Evolutionary conservation across 2,329 filamentous ascomycete species (phyloP), one percentile per base, ranked within the genome.

Genomic region (Dothistroma septosporum): DNA sequence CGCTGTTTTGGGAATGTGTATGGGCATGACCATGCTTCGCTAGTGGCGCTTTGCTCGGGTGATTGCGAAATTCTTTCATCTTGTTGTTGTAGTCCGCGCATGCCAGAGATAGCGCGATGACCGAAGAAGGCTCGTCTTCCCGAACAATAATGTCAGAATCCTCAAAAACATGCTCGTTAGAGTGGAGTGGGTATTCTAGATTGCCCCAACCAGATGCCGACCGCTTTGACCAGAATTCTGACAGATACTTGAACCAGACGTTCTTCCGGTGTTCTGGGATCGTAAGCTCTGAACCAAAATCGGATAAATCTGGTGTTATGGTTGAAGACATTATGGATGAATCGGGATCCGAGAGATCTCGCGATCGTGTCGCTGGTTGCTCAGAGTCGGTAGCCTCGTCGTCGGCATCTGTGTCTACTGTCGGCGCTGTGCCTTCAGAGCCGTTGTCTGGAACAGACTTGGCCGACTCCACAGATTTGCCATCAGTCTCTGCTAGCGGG

Each of bases 181-280:
- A 70, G 21, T 77, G 75, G 47, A 97, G 84, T 2, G 95, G 95
- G 70, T 99, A 99, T 58, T 99, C 94, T 21, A 99, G 83, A 22
- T 89, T 85, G 6, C 89, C 84, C 94, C 94, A 99, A 41, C 93
- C 92, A 74, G 92, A 97, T 24, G 95, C 91, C 53, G 94, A 97
- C 57, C 94, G 86, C 76, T 99, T 95, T 2, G 94, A 95, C 94
- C 94, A 99, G 75, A 99, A 99, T 70, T 93, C 97, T 16, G 92
- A 94, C 50, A 99, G 82, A 79, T 97, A 92, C 73, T 95, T 96
- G 85, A 99, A 89, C 66, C 97, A 80, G 50, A 92, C 97, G 60
- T 87, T 92, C 75, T 93, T 94, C 72, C 97, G 91, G 71, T 97
- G 91, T 70, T 91, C 96, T 0, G 92, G 91, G 12, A 99, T 82